Evolutionary conservation across 2,329 filamentous ascomycete genomes (phyloP).

Genomic region (Thielaviopsis populi): DNA sequence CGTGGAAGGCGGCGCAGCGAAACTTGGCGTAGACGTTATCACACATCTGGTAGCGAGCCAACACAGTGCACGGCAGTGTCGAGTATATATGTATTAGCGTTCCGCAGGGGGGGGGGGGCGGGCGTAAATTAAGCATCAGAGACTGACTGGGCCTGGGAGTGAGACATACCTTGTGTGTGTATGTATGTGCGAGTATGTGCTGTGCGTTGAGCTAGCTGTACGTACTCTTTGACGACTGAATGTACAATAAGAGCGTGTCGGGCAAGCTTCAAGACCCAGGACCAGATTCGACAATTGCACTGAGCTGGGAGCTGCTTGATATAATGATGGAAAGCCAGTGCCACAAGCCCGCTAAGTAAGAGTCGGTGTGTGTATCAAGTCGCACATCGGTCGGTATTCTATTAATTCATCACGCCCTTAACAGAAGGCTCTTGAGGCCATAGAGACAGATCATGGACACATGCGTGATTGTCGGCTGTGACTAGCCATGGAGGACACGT

Average conservation of each 20-base stretch:
- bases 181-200: background rate
- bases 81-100: background rate
- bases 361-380: background rate
- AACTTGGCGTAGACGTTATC: constrained; percentile 17
- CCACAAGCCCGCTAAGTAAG: background rate
- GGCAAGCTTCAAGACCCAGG: background rate
- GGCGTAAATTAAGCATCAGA: no score
- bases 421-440: background rate
- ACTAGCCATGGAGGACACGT: background rate
- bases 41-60: constrained; percentile 12
- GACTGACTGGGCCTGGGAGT: background rate
- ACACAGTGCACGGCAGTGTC: background rate
- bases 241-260: constrained; percentile 1
- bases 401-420: background rate
- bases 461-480: background rate
- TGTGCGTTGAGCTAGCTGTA: background rate
- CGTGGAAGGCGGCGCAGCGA: constrained; percentile 13
- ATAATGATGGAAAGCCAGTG: background rate
- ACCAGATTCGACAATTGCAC: background rate
- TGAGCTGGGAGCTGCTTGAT: background rate
- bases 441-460: background rate
- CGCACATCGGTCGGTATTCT: background rate
- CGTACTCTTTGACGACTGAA: background rate
- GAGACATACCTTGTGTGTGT: constrained; percentile 8
- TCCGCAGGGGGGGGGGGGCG: no score